Base-by-base conservation (phyloP, 805 yeast species). In the Saccharomyces eubayanus region DNA sequence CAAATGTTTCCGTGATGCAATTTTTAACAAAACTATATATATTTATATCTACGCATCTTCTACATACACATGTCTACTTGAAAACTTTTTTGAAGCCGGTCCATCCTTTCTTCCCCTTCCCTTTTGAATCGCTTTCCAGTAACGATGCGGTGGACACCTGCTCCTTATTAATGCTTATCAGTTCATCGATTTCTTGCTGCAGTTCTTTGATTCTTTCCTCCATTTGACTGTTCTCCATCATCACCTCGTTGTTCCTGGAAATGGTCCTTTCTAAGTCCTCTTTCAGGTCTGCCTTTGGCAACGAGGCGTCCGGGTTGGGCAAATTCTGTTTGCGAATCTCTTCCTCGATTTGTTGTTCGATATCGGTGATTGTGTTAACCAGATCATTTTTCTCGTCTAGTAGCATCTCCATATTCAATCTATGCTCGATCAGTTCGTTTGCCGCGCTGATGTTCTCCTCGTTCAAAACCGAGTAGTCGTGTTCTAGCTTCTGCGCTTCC, bases 381-480 rank as follows among this genome's bases (percentile, higher is more conserved):
- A 90, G 71, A 47, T 83, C 87, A 28, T 73, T 77, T 56, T 88
- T 87, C 55, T 89, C 96, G 61, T 88, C 92, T 50, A 78, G 74
- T 28, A 92, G 68, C 31, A 85, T 84, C 2, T 95, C 96, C 28
- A 87, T 75, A 52, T 76, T 79, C 45, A 91, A 80, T 63, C 94
- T 84, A 43, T 87, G 85, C 58, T 81, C 82, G 31, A 92, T 89
- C 83, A 94, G 81, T 59, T 84, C 89, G 70, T 91, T 92, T 3
- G 96, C 96, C 41, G 90, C 81, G 52, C 81, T 86, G 29, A 90
- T 81, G 68, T 94, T 97, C 63, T 91, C 97, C 56, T 81, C 76
- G 65, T 88, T 89, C 55, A 92, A 72, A 1, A 81, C 73, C 2
- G 85, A 80, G 63, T 84, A 83, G 24, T 84, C 79, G 16, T 82